Evolutionary conservation across 768 basidiomycete species (phyloP), one percentile per base, ranked within the genome.

Genomic region (Tricholoma hemisulphureum): DNA sequence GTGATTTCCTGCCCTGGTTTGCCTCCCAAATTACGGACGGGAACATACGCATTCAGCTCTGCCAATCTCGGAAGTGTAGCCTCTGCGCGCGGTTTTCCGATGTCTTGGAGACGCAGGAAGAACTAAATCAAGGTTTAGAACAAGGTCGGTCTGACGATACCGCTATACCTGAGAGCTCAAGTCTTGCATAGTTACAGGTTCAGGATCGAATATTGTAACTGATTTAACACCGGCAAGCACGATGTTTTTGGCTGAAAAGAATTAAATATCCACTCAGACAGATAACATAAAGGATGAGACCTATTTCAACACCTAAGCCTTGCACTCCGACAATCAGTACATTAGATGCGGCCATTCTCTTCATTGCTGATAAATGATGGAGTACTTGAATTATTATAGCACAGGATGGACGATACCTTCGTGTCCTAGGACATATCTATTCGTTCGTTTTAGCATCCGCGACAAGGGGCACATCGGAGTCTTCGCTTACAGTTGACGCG

Each of bases 151-250:
- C 20, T 7, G 48, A 28, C 10, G 26, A 7, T n/a, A 57, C n/a
- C 32, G 76, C 77, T 63, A n/a, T 63, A 91, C 95, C 75, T 97
- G 96, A 4, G 94, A 89, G 68, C 95, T 91, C 49, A 99, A 80
- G 75, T 99, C 97, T 61, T 89, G 86, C n/a, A 95, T 66, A 21
- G 84, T 82, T 10, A 95, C 92, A 10, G 84, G 89, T 63, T 94
- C 89, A 8, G 95, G 95, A 73, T 99, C 97, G 69, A 85, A 98
- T 56, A 98, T 82, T 5, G 95, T 95, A 28, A 98, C 96, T 6
- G 93, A 94, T 76, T 97, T 98, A 51, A 99, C 97, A 57, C 97
- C 97, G 50, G 97, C 97, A 55, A 99, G 81, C 55, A 85, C 88
- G 56, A 98, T 80, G 70, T 99, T 93, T 80, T 99, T 99, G 60